Base-by-base conservation (phyloP, 2,329 filamentous ascomycete genomes). In the Alternaria postmessia region DNA sequence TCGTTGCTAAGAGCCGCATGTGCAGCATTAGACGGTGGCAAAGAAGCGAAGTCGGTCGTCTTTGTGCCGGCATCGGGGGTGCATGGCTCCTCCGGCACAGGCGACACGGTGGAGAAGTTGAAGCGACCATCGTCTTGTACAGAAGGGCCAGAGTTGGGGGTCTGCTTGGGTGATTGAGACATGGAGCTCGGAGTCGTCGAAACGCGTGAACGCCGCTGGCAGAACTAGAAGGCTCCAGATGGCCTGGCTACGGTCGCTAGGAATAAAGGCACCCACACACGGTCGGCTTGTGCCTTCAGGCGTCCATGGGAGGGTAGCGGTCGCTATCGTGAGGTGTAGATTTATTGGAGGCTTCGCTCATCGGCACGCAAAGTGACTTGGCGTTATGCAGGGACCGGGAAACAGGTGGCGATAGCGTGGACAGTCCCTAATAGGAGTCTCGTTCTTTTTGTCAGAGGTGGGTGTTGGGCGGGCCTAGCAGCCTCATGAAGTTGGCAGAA, bases 101-200 rank as follows among this genome's bases (percentile, higher is more conserved):
- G 65, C 24, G 65, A 64, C 24, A 67, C 57, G 16, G 63, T 58
- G 11, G 62, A 51, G 44, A 54, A 63, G 11, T 58, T 53, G 49
- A 54, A 44, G 39, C 44, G 28, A 30, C 41, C 58, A 32, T 59
- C 54, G 24, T 59, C 39, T n/a, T 46, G 20, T 22, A 61, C 51
- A 24, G 61, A 38, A 24, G 60, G 60, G 32, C 66, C 59, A 55
- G 48, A 47, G 51, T 66, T 49, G 26, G 62, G 51, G 18, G 61
- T 49, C 39, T 69, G 64, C 16, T 48, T 39, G 32, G 65, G 59
- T 70, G 68, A 47, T 71, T 71, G 65, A 70, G 72, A 68, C 73
- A 76, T 75, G 65, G 60, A 54, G 57, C 46, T 34, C 26, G 26
- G 18, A 18, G n/a, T 30, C 34, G 48, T 51, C 18, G 49, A 57